Base-by-base conservation (phyloP, 1,139 yeast genomes). In the Pichia sp. region DNA sequence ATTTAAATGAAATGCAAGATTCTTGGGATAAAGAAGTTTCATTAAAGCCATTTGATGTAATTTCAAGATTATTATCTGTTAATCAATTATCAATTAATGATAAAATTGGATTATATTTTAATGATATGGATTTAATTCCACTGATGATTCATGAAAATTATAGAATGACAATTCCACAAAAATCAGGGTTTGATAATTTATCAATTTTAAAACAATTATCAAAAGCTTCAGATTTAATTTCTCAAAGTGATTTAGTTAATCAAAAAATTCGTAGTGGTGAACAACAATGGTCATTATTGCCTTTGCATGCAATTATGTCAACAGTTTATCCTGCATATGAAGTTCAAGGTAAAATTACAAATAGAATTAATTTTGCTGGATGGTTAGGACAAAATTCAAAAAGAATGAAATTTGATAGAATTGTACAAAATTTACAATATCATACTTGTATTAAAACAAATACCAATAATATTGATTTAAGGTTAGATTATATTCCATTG, bases 61-160 rank as follows among this genome's bases (percentile, higher is more conserved):
- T 86, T 1, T 83, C 81, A n/a, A 77, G 78, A 58, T 68, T 88
- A 43, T 72, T 92, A 44, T 78, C 77, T 28, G 73, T 79, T 7
- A 86, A 81, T 66, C 71, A 79, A 26, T 74, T 77, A 4, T 72
- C 74, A 50, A 66, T 92, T 54, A 86, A 84, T 64, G 96, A 89
- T 56, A 87, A 89, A 63, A 83, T 92, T 60, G 92, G 86, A 60
- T 73, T 88, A 50, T 94, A 90, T 65, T 94, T 94, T 70, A 90
- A 89, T 66, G 98, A 94, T 66, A 88, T 88, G 66, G 97, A 90
- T 63, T 83, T 94, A 64, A 81, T 95, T 0, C 98, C 98, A 3
- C 73, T 92, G 54, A 92, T 94, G 97, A 78, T 94, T 44, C 97
- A 92, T 63, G 98, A 94, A 64, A 94, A 94, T 66, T 94, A 94